A percentile compares a stretch with the other conserved stretches of the same genome.
Evolutionary conservation across 169 alveolate genomes (phyloP).

Genomic region (Besnoitia besnoiti): DNA sequence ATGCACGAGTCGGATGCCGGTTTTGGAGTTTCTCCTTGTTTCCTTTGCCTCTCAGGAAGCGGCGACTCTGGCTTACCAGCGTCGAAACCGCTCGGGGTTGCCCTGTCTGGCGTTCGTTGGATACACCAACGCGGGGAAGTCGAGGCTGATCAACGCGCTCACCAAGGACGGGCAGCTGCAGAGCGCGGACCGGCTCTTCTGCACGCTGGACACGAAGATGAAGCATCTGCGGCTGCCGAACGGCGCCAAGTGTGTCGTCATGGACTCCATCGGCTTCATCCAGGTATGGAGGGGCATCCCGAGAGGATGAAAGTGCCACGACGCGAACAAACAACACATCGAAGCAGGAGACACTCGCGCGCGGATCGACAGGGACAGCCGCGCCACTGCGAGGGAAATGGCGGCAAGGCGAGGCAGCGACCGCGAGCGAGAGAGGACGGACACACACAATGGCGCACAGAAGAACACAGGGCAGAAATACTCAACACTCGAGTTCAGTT

Average conservation of each 20-base stretch:
- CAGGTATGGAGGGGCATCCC: conserved; percentile 23
- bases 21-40: too few species aligned
- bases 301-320: too few species aligned
- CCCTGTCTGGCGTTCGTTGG: conserved; percentile 36
- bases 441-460: too few species aligned
- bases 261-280: conserved; percentile 37
- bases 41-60: neutral
- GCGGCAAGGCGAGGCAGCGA: too few species aligned
- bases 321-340: too few species aligned
- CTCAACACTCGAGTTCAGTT: too few species aligned
- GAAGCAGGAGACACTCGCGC: too few species aligned
- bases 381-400: too few species aligned
- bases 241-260: neutral
- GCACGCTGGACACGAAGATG: conserved; percentile 14
- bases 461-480: too few species aligned
- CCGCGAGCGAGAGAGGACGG: too few species aligned
- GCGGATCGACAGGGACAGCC: too few species aligned
- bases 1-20: neutral
- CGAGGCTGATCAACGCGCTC: conserved; percentile 5
- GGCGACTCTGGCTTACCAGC: neutral
- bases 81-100: neutral
- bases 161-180: neutral
- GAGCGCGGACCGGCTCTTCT: conserved; percentile 23
- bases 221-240: conserved; percentile 1
- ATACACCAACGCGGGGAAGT: conserved; percentile 35